Base-by-base conservation (phyloP, 208 protist species). In the Trypanosoma congolense region DNA sequence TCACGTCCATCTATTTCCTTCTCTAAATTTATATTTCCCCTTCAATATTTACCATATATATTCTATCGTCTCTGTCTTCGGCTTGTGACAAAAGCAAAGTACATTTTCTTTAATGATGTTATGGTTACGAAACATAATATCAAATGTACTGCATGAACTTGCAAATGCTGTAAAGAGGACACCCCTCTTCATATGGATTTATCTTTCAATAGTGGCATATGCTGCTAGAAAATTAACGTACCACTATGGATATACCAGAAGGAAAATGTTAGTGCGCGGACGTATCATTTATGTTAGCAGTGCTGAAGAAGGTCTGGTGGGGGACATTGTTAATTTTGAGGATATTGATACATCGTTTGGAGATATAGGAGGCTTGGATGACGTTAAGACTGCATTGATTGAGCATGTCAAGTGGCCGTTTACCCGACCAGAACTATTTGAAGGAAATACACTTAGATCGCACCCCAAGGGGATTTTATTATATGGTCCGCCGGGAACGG, bases 401-500 rank as follows among this genome's bases (percentile, higher is more conserved):
- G 79, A 92, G 57, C 80, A 90, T 68, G 75, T 95, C 36, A 79
- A 92, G 42, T 95, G 83, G 83, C 88, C 88, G 21, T 88, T 92
- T 59, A 79, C 75, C 46, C 78, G 74, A 31, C 73, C 83, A 30
- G 77, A 92, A 36, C 62, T 91, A 18, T 91, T 91, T 64, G 63
- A 38, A 19, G 75, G 74, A 25, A 83, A 81, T 21, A 84, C 82
- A 12, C 54, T 92, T n/a, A 83, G 84, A 9, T 88, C 83, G 3
- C 98, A 98, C 47, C 98, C 98, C 28, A 99, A 99, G 70, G 98
- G 98, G 41, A 95, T 99, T 33, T 84, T 99, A 6, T 77, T 99
- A n/a, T 99, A 99, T 73, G 98, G 98, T 1, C 98, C 98, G n/a
- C 98, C 98, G 19, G 99, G 99, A 21, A 99, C 96, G 0, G 98